These are phyloP conservation scores for Cyclostephanos tholiformis DNA, from an alignment of 108 stramenopile genomes.

Conservation along the genomic window DNA sequence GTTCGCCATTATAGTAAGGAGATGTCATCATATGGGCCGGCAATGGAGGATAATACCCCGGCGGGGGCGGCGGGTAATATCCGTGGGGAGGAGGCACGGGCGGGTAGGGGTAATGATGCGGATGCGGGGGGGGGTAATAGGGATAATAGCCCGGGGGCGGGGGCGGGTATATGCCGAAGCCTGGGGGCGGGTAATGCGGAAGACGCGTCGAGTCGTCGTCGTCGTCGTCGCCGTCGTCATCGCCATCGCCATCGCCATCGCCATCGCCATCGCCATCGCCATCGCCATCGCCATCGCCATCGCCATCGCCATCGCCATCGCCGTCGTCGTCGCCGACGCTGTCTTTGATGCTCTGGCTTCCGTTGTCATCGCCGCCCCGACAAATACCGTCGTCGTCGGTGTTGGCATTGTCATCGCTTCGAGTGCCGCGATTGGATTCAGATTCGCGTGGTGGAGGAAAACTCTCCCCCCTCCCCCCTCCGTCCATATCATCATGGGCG, in stretches of 20 bases:
- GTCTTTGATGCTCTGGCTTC: not conserved
- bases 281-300: not conserved
- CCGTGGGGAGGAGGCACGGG: not conserved
- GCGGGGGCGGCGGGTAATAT: not conserved
- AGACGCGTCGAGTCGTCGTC: slow-evolving; percentile 4
- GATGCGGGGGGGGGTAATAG: not conserved
- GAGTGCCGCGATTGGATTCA: not conserved
- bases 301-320: not conserved
- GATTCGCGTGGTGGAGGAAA: not conserved
- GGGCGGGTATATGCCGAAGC: slow-evolving; percentile 13
- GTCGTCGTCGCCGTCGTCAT: too few relatives aligned
- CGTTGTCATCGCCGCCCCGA: not conserved
- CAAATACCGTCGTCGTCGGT: not conserved
- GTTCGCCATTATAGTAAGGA: slow-evolving; percentile 3
- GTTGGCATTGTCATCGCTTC: not conserved
- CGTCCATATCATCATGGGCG: not conserved
- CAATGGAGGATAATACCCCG: slow-evolving; percentile 37
- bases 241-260: not conserved
- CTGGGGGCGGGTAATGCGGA: not conserved
- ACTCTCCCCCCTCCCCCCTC: not conserved
- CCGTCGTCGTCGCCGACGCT: not conserved
- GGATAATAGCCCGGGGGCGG: slow-evolving; percentile 40
- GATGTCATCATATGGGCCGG: slow-evolving; percentile 27
- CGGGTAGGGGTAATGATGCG: slow-evolving; percentile 1
- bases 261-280: not conserved